Evolutionary conservation across 2,329 filamentous ascomycete genomes (phyloP).

Genomic region (Aschersonia sp.): DNA sequence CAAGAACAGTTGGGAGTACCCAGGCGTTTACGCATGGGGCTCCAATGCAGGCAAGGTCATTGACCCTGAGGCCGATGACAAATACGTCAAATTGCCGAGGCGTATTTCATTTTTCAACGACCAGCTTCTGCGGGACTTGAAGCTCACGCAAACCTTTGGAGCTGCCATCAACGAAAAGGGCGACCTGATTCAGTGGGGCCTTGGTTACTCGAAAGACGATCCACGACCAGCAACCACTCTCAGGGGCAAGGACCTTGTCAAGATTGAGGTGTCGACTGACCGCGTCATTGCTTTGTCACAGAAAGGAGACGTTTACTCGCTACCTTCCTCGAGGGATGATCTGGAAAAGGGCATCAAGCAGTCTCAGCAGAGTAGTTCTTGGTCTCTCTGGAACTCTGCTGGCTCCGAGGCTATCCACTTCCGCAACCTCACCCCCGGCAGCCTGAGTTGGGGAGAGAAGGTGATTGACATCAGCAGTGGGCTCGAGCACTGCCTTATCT

Average conservation of each 20-base stretch:
- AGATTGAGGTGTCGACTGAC: conserved; percentile 66
- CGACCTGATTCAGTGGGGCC: conserved; percentile 85
- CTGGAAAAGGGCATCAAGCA: conserved; percentile 50
- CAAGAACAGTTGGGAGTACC: conserved; percentile 65
- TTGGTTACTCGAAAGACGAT: conserved; percentile 52
- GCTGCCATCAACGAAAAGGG: conserved; percentile 80
- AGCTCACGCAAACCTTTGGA: conserved; percentile 68
- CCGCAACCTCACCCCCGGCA: conserved; percentile 52
- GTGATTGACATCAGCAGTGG: conserved; percentile 64
- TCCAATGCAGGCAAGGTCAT: conserved; percentile 76
- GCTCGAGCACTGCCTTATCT: conserved; percentile 70
- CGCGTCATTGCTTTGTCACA: conserved; percentile 68
- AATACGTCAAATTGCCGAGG: conserved; percentile 64
- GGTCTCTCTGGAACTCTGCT: conserved; percentile 54
- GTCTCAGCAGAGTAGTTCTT: conserved; percentile 40
- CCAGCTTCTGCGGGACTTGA: conserved; percentile 72
- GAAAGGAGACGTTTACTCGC: conserved; percentile 67
- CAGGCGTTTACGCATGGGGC: conserved; percentile 89
- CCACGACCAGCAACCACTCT: conserved; percentile 57
- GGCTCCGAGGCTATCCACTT: conserved; percentile 44
- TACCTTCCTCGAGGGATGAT: conserved; percentile 63
- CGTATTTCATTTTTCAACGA: conserved; percentile 74
- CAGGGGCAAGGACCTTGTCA: conserved; percentile 65
- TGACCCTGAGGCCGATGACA: conserved; percentile 67
- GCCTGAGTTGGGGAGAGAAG: conserved; percentile 54